Base-by-base conservation (phyloP, 441 rosid species). In the Pelargonium cotyledonis region DNA sequence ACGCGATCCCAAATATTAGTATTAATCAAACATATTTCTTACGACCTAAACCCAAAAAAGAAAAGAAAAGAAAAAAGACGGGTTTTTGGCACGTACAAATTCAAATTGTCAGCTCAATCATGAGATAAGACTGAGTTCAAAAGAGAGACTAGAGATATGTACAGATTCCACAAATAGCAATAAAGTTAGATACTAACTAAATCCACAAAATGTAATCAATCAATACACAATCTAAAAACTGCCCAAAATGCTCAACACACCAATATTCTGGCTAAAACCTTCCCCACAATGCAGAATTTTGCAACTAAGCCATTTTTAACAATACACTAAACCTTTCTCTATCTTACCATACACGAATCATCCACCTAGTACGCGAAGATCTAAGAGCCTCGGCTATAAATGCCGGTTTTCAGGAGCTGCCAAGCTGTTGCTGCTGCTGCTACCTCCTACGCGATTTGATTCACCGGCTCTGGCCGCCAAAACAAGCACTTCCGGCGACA, bases 401-500 rank as follows among this genome's bases (percentile, higher is more conserved):
- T 70, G 76, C 44, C 74, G 80, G 76, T 70, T 82, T 78, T 85
- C 89, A 10, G 53, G 11, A 19, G 77, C 68, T 63, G 81, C 75
- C 85, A 86, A 75, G 80, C 75, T 86, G 75, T 88, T 80, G 60
- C 90, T 78, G 80, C 89, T 83, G 73, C 81, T 75, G 49, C 86
- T 73, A 15, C 88, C 91, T 19, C 76, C 82, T 2, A 70, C 80
- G 8, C 84, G 89, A 77, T 85, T 91, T 60, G 91, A 85, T 41
- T 90, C 96, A 58, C 98, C 90, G 21, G 83, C 86, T 82, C 92
- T 85, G 31, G 92, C 96, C 0, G 98, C 95, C 80, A 90, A 79
- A 19, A 97, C 96, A 64, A 86, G 88, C 69, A 90, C 88, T 82
- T 90, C 97, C 0, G 98, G 96, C 14, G 98, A 89, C 89, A 88